These are phyloP conservation scores for Pyrus pyrifolia DNA, from an alignment of 306 rosid species.

Conservation along the genomic window DNA sequence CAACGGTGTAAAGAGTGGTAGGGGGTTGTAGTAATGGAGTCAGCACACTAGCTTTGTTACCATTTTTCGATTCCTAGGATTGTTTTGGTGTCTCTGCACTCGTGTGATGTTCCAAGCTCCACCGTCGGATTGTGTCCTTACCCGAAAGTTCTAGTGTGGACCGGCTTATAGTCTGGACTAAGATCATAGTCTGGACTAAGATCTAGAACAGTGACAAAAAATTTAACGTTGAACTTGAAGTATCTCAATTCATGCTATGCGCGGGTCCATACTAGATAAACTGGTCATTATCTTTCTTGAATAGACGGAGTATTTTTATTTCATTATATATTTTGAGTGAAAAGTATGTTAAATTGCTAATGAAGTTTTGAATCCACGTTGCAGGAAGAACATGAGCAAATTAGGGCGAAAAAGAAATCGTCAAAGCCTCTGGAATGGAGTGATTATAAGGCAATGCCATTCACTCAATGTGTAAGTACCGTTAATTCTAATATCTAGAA, in stretches of 20 bases:
- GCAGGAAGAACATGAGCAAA: slow-evolving; percentile 86
- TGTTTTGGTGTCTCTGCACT: not conserved
- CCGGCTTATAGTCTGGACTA: no score
- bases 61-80: slow-evolving; percentile 7
- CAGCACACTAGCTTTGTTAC: not conserved
- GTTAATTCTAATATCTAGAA: not conserved
- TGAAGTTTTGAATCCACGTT: not conserved
- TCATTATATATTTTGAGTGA: no score
- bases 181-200: no score
- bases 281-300: no score
- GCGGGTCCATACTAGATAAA: not conserved
- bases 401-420: slow-evolving; percentile 52
- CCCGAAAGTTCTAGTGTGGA: not conserved
- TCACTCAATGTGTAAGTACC: slow-evolving; percentile 81
- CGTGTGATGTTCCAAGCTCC: not conserved
- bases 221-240: no score
- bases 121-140: not conserved
- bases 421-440: slow-evolving; percentile 44
- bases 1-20: slow-evolving; percentile 13
- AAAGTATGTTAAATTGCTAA: not conserved
- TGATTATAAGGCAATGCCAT: slow-evolving; percentile 83
- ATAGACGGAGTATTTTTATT: no score
- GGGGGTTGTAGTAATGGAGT: not conserved
- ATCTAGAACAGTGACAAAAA: not conserved
- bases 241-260: not conserved